phyloP scores from a whole-genome alignment of 1,284 basidiomycete genomes.

The Cryptococcus maquisensis region DNA sequence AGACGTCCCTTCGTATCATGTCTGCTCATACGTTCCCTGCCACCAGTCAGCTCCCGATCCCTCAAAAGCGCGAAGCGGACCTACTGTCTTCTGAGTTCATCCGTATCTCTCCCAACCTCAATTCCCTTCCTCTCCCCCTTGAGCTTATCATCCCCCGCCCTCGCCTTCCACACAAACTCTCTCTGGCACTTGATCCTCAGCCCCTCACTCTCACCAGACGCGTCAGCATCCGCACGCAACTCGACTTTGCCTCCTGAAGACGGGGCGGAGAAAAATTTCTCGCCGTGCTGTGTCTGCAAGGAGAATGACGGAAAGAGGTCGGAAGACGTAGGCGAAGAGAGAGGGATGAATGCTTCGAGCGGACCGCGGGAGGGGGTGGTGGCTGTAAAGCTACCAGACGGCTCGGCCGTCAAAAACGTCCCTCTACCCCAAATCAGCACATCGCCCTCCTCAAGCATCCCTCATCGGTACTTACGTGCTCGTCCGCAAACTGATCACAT shows the following conservation, averaged over 20 bases:
- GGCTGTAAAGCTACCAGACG: conserved; percentile 42
- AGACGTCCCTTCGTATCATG: conserved; percentile 72
- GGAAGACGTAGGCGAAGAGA: conserved; percentile 10
- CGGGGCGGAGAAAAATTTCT: conserved; percentile 38
- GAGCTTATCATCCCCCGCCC: conserved; percentile 69
- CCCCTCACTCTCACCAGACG: conserved; percentile 7
- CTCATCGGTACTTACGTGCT: conserved; percentile 33
- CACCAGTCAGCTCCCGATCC: conserved; percentile 35
- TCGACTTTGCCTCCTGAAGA: conserved; percentile 52
- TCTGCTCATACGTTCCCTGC: conserved; percentile 78
- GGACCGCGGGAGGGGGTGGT: conserved; percentile 46
- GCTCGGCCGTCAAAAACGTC: conserved; percentile 45
- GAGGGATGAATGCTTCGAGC: conserved; percentile 45
- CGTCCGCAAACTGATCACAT: conserved; percentile 49
- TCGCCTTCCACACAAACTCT: conserved; percentile 81
- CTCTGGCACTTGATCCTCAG: conserved; percentile 70
- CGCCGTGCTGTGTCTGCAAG: conserved; percentile 29
- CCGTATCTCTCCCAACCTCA: conserved; percentile 56
- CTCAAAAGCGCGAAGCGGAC: conserved; percentile 12
- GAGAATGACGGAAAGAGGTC: conserved; percentile 28
- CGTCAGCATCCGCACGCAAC: conserved; percentile 47
- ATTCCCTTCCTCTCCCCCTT: conserved; percentile 54
- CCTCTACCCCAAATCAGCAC: conserved; percentile 23
- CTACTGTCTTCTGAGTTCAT: conserved; percentile 49
- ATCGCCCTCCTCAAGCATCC: too few relatives aligned